Percentiles rank a stretch among this genome's conserved stretches.
These are phyloP conservation scores for Trichocomaceae sp. DNA, from an alignment of 2,329 filamentous ascomycete species.

Conservation along the genomic window DNA sequence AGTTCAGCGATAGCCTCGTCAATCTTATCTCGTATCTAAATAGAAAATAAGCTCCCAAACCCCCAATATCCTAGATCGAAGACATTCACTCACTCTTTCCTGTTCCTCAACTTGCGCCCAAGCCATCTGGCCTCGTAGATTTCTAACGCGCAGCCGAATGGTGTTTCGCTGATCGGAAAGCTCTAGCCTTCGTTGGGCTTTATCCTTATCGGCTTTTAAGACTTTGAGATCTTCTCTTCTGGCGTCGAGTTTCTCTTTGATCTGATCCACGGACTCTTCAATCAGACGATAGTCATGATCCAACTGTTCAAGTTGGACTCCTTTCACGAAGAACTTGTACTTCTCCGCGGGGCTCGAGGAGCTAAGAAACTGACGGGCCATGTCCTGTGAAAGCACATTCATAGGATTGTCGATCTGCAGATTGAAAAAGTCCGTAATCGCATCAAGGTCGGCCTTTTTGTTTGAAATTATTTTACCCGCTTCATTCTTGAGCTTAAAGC, in stretches of 20 bases:
- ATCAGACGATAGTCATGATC: constrained; percentile 86
- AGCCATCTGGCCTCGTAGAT: constrained; percentile 61
- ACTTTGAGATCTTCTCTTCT: constrained; percentile 58
- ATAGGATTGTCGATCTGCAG: constrained; percentile 95
- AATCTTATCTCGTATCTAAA: constrained; percentile 31
- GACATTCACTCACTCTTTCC: constrained; percentile 48
- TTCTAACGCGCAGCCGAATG: constrained; percentile 55
- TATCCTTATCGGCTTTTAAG: constrained; percentile 53
- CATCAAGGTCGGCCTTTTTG: constrained; percentile 80
- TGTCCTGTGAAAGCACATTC: constrained; percentile 92
- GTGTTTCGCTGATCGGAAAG: constrained; percentile 60
- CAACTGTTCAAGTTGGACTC: constrained; percentile 85
- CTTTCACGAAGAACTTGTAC: constrained; percentile 93
- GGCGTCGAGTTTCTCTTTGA: constrained; percentile 56
- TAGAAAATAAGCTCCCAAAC: background rate
- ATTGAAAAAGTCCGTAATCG: constrained; percentile 87
- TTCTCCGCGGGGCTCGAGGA: constrained; percentile 75
- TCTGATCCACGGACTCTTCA: constrained; percentile 68
- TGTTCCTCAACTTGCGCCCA: constrained; percentile 81
- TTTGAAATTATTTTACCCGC: constrained; percentile 66
- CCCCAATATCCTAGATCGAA: background rate
- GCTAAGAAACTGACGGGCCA: constrained; percentile 87
- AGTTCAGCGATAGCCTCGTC: constrained; percentile 28
- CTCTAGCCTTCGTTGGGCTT: constrained; percentile 59
- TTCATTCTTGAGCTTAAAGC: constrained; percentile 79